These are phyloP conservation scores for Citrus maxima DNA, from an alignment of 345 rosid species.

Conservation along the genomic window DNA sequence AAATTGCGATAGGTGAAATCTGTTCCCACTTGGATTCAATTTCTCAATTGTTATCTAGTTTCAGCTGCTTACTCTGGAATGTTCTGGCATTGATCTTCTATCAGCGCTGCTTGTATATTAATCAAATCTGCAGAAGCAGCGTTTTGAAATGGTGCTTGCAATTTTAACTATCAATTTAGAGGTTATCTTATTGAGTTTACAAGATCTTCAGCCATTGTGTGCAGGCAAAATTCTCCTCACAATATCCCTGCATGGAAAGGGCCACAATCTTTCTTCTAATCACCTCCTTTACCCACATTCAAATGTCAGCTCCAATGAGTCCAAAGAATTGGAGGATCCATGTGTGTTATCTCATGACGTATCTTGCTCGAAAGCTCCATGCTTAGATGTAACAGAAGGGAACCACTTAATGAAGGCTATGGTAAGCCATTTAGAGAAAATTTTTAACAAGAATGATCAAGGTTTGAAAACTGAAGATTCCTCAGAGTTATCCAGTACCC, in stretches of 20 bases:
- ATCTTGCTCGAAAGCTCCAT: conserved; percentile 34
- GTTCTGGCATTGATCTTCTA: background rate
- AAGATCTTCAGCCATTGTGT: conserved; percentile 1
- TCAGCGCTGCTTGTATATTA: background rate
- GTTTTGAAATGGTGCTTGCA: background rate
- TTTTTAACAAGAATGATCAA: conserved; percentile 58
- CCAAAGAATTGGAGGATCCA: conserved; percentile 32
- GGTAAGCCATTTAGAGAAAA: conserved; percentile 47
- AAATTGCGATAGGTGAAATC: no score
- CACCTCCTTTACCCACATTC: conserved; percentile 28
- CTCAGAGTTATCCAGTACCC: conserved; percentile 34
- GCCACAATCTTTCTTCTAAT: conserved; percentile 25
- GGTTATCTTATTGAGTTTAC: background rate
- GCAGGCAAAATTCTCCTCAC: conserved; percentile 78
- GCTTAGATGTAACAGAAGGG: conserved; percentile 49
- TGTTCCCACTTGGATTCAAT: background rate
- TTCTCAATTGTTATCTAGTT: background rate
- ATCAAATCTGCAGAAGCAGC: background rate
- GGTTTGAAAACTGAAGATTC: conserved; percentile 37
- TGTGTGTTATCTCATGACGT: conserved; percentile 24
- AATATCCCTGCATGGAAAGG: conserved; percentile 52
- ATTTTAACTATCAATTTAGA: background rate
- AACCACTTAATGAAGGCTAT: conserved; percentile 57
- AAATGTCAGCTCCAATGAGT: conserved; percentile 23
- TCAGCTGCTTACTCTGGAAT: background rate